Base-by-base conservation (phyloP, 345 rosid genomes). In the Iberis pinnata region DNA sequence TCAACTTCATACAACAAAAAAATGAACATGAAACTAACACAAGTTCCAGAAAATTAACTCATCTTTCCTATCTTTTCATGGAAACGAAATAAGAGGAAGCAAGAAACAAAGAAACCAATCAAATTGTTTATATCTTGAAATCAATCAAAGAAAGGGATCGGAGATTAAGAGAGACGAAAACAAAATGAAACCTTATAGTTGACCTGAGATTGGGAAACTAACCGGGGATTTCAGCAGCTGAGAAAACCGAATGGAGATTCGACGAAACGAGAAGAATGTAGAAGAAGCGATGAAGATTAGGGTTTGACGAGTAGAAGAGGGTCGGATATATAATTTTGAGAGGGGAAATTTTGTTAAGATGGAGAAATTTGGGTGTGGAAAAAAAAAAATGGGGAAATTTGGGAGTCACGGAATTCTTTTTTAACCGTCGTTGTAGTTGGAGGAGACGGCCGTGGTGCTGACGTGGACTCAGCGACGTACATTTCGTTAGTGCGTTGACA, bases 151-250 rank as follows among this genome's bases (percentile, higher is more conserved):
- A 31, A 2, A 40, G 14, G 12, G 65, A 52, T 54, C 58, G 44
- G 12, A 19, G 3, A 50, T 36, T 6, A 29, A 61, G 20, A 13
- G 22, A 32, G 5, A 33, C 7, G 0, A 47, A 59, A 4, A 48
- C 41, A 33, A 56, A 60, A 41, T 64, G 41, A 48, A 60, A 48
- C 65, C 44, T 47, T 60, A 53, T 40, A 44, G 60, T 66, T 59
- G 60, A 59, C 60, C 42, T 4, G 12, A 59, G 65, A 26, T 3
- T 14, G 4, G 10, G 32, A 41, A 46, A 60, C 67, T 53, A 13
- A 67, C 71, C 71, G 40, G 56, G 39, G 65, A 66, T 66, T 66
- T 59, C 65, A 52, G 71, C 56, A 67, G 60, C 70, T 44, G 38
- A 66, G 43, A 25, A 45, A 18, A 49, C 18, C 12, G 53, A 65